Evolutionary conservation across 2,329 filamentous ascomycete genomes (phyloP).

Genomic region (Pseudogymnoascus sp.): DNA sequence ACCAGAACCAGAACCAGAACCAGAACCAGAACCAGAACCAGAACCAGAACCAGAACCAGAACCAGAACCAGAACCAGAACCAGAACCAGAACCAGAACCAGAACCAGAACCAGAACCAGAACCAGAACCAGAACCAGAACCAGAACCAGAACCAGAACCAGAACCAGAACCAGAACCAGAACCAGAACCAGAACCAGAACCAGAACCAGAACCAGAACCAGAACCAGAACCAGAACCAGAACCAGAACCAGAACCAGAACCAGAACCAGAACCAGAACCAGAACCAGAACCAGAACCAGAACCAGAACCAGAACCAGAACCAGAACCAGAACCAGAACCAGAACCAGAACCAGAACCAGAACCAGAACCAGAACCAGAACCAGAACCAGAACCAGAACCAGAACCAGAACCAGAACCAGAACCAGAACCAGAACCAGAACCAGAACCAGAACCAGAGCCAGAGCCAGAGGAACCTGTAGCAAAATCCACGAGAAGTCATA

Average conservation of each 20-base stretch:
- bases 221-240: constrained; percentile 11
- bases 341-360: constrained; percentile 12
- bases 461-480: constrained; percentile 2
- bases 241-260: constrained; percentile 11
- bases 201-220: constrained; percentile 9
- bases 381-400: constrained; percentile 9
- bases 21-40: constrained; percentile 9
- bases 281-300: constrained; percentile 10
- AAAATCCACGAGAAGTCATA: background rate
- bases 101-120: constrained; percentile 10
- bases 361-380: constrained; percentile 10
- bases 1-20: constrained; percentile 10
- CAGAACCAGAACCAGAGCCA: constrained; percentile 7
- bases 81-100: constrained; percentile 10
- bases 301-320: constrained; percentile 10
- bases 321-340: constrained; percentile 10
- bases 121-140: constrained; percentile 10
- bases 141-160: constrained; percentile 10
- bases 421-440: constrained; percentile 10
- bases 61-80: constrained; percentile 11
- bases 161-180: constrained; percentile 12
- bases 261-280: constrained; percentile 10
- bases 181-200: constrained; percentile 10
- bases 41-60: constrained; percentile 11
- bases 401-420: constrained; percentile 11